A percentile compares a stretch with the other conserved stretches of the same genome.
Conservation (phyloP, 1,284 basidiomycete species). For the Pseudozyma tsukubaensis region DNA sequence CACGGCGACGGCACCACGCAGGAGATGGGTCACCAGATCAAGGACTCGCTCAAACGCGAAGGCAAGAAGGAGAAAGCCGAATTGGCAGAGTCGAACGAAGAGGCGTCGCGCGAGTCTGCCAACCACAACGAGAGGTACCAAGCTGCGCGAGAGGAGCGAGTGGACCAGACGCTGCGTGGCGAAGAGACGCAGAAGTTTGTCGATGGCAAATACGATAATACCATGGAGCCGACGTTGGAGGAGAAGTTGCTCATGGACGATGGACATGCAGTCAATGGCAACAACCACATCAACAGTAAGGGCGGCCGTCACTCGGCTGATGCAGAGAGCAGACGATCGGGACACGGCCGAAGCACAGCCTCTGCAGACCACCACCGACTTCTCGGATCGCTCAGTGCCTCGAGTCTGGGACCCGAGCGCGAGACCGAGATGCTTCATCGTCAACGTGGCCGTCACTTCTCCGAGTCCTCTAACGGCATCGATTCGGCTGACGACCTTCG, state of each 20-base stretch:
- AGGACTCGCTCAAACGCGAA: conserved; percentile 17
- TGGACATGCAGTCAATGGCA: conserved; percentile 29
- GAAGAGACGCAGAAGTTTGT: conserved; percentile 35
- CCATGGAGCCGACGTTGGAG: conserved; percentile 49
- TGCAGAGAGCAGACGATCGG: conserved; percentile 8
- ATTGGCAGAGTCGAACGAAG: neutral
- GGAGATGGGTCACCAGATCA: conserved; percentile 38
- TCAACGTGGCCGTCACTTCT: conserved; percentile 25
- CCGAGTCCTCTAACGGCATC: conserved; percentile 7
- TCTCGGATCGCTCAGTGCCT: conserved; percentile 27
- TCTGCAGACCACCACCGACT: conserved; percentile 24
- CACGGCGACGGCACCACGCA: conserved; percentile 21
- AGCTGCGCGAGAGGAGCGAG: conserved; percentile 33
- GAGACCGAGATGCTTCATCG: conserved; percentile 39
- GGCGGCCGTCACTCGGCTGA: conserved; percentile 6
- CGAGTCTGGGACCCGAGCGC: conserved; percentile 28
- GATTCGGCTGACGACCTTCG: conserved; percentile 25
- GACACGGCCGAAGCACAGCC: neutral
- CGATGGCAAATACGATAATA: conserved; percentile 48
- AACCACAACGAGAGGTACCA: conserved; percentile 42
- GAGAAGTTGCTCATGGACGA: conserved; percentile 45
- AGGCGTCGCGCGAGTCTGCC: conserved; percentile 10
- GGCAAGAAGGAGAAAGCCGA: conserved; percentile 20
- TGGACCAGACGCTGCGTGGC: conserved; percentile 26
- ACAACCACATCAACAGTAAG: no score